Percentiles rank a stretch among this genome's conserved stretches.
phyloP scores from a whole-genome alignment of 805 yeast genomes.

The Komagataella ulmi region DNA sequence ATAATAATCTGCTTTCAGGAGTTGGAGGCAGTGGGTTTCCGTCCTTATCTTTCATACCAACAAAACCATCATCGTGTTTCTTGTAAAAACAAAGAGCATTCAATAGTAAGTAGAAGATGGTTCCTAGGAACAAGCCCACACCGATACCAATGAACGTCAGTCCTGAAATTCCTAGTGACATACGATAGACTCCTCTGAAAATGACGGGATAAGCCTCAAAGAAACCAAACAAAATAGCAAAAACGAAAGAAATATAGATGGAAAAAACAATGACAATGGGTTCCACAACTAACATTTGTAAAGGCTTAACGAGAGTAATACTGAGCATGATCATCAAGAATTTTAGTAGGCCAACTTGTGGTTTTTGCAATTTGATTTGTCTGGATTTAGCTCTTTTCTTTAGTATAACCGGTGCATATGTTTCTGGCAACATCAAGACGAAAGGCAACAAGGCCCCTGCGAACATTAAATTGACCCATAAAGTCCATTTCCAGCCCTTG shows the following conservation, averaged over 20 bases:
- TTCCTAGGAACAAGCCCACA: constrained; percentile 48
- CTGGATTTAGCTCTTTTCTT: constrained; percentile 46
- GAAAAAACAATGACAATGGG: constrained; percentile 66
- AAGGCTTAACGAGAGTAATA: constrained; percentile 45
- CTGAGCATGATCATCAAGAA: constrained; percentile 31
- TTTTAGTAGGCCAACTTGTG: constrained; percentile 16
- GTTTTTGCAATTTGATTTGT: constrained; percentile 32
- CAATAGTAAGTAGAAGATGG: constrained; percentile 30
- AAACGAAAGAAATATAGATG: constrained; percentile 58
- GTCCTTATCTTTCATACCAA: constrained; percentile 37
- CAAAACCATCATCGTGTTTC: constrained; percentile 47
- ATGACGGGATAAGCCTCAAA: constrained; percentile 72
- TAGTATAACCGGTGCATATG: constrained; percentile 59
- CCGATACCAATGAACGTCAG: constrained; percentile 64
- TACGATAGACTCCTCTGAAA: constrained; percentile 48
- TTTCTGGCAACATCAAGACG: constrained; percentile 43
- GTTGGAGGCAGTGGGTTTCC: constrained; percentile 41
- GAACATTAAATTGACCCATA: constrained; percentile 62
- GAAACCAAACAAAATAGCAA: constrained; percentile 69
- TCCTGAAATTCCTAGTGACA: constrained; percentile 52
- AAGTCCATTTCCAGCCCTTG: constrained; percentile 58
- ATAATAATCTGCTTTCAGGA: constrained; percentile 48
- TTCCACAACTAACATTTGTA: constrained; percentile 56
- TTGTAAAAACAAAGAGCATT: constrained; percentile 40
- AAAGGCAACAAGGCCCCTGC: constrained; percentile 41